These are phyloP conservation scores for Megacollybia marginata DNA, from an alignment of 768 basidiomycete species.

Conservation along the genomic window DNA sequence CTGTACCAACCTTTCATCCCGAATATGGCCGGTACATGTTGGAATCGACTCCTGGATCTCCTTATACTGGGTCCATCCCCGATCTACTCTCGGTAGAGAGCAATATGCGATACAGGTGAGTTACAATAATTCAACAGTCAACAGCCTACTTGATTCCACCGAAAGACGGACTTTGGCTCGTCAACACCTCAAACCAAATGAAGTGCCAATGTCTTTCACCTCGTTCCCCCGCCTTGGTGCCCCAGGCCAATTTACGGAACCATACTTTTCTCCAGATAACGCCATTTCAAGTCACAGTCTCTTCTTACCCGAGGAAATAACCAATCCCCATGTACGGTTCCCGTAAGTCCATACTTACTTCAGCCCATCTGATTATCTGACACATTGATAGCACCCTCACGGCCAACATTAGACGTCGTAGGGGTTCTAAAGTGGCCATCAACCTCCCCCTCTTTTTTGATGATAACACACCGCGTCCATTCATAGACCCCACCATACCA, in stretches of 20 bases:
- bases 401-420: conserved; percentile 84
- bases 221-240: conserved; percentile 92
- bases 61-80: conserved; percentile 81
- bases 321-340: conserved; percentile 95
- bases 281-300: conserved; percentile 88
- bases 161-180: conserved; percentile 76
- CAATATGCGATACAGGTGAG: conserved; percentile 91
- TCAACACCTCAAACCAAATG: conserved; percentile 74
- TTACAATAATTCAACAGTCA: not conserved
- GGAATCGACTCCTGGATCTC: conserved; percentile 93
- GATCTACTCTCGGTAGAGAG: conserved; percentile 86
- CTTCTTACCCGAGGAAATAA: conserved; percentile 92
- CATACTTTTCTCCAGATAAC: conserved; percentile 64
- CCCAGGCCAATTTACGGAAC: conserved; percentile 88
- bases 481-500: conserved; percentile 89
- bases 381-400: conserved; percentile 76
- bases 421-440: conserved; percentile 92
- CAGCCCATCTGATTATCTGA: conserved; percentile 3
- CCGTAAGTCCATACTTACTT: conserved; percentile 58
- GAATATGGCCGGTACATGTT: conserved; percentile 99
- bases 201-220: conserved; percentile 88
- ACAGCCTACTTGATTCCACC: too few relatives aligned
- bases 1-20: conserved; percentile 90
- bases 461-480: conserved; percentile 77
- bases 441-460: conserved; percentile 93